Evolutionary conservation across 305 asterid species (phyloP).

Genomic region (Fraxinus ornus): DNA sequence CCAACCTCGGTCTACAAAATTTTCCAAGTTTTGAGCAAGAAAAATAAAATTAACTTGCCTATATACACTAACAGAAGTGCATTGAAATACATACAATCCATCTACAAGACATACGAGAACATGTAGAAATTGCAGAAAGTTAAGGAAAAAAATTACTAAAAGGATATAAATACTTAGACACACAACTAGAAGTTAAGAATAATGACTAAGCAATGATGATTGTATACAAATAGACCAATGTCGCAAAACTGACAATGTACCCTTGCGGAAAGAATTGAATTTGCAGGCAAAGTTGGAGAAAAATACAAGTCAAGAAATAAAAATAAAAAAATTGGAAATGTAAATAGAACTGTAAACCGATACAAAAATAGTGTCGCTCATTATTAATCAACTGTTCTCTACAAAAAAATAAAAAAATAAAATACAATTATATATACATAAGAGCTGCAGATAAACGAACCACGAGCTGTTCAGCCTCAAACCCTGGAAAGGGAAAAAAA

Average conservation of each 20-base stretch:
- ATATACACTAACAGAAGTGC: constrained; percentile 12
- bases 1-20: constrained; percentile 73
- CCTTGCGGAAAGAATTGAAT: constrained; percentile 31
- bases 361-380: constrained; percentile 22
- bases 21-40: constrained; percentile 34
- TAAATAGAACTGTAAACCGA: constrained; percentile 32
- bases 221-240: constrained; percentile 30
- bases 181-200: constrained; percentile 22
- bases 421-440: constrained; percentile 40
- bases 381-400: constrained; percentile 26
- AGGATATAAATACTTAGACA: constrained; percentile 22
- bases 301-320: constrained; percentile 29
- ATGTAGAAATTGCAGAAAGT: constrained; percentile 15
- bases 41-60: background rate
- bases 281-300: constrained; percentile 33
- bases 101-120: constrained; percentile 19
- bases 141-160: constrained; percentile 15
- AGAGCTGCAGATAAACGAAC: constrained; percentile 61
- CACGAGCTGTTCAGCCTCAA: constrained; percentile 55
- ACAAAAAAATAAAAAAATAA: constrained; percentile 26
- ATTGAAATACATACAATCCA: constrained; percentile 31
- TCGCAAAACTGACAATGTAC: constrained; percentile 31
- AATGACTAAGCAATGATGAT: constrained; percentile 26
- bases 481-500: constrained; percentile 38
- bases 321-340: constrained; percentile 35